These are phyloP conservation scores for Acmispon strigosus DNA, from an alignment of 306 rosid species.

Conservation along the genomic window DNA sequence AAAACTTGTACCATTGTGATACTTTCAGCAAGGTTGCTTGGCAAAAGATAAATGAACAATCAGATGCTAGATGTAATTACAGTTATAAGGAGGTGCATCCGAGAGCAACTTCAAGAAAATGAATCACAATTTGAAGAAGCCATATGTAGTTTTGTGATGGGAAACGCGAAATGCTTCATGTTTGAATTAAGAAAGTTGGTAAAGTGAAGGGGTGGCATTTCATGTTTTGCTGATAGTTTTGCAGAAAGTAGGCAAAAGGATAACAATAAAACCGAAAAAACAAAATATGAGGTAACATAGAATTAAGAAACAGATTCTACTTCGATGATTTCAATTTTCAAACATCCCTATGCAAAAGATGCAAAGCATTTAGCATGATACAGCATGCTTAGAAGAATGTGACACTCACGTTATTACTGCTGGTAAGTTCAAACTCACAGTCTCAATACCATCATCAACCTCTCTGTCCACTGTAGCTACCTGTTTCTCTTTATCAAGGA, in stretches of 20 bases:
- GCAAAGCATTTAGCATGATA: not conserved
- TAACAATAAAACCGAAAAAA: not conserved
- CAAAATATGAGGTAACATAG: not conserved
- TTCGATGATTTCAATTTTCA: not conserved
- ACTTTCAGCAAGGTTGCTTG: not conserved
- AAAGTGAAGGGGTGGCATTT: not conserved
- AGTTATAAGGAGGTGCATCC: not conserved
- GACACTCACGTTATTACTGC: slow-evolving; percentile 87
- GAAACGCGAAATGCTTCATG: not conserved
- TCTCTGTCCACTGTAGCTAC: slow-evolving; percentile 82
- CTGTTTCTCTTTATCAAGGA: slow-evolving; percentile 78
- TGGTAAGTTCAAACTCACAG: slow-evolving; percentile 67
- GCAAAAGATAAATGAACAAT: not conserved
- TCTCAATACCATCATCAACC: slow-evolving; percentile 90
- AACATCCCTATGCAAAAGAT: not conserved
- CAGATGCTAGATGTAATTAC: not conserved
- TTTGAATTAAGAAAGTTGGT: not conserved
- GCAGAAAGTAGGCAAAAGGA: not conserved
- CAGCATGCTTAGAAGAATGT: not conserved
- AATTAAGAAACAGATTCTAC: not conserved
- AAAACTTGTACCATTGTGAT: not conserved
- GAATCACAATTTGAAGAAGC: not conserved
- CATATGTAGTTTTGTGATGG: not conserved
- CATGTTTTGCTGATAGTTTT: not conserved
- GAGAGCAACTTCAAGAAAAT: not conserved